phyloP scores from a whole-genome alignment of 228 moss, liverwort and hornwort species.

The Sphagnum magellanicum region DNA sequence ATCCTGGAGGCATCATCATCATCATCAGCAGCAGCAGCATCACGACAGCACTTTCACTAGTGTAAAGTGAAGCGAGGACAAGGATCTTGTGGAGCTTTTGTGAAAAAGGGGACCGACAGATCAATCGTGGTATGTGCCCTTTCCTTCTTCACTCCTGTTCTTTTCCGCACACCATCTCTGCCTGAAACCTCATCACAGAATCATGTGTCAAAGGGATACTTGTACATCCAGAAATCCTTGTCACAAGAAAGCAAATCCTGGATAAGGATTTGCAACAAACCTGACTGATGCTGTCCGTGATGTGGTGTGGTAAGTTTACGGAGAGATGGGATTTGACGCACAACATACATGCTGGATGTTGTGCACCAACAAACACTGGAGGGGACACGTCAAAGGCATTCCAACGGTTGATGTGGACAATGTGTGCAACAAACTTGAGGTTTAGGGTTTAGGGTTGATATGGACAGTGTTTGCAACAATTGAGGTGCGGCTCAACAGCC shows the following conservation, averaged over 20 bases:
- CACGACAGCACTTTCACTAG: too few relatives aligned
- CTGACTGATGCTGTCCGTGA: neutral
- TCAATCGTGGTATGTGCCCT: conserved; percentile 28
- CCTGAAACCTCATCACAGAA: too few relatives aligned
- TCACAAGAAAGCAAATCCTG: neutral
- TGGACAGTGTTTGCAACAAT: conserved; percentile 37
- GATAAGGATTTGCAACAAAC: neutral
- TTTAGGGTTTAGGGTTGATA: conserved; percentile 6
- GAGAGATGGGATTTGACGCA: conserved; percentile 48
- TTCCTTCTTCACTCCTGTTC: neutral
- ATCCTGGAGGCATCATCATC: too few relatives aligned
- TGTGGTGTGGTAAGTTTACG: conserved; percentile 13
- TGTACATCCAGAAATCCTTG: too few relatives aligned
- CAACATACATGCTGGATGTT: conserved; percentile 40
- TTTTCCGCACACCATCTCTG: neutral
- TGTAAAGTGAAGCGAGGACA: too few relatives aligned
- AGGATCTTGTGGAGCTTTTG: conserved; percentile 14
- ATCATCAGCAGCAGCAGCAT: too few relatives aligned
- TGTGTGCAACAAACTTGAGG: too few relatives aligned
- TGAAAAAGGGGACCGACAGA: conserved; percentile 24
- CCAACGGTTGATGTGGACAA: conserved; percentile 16
- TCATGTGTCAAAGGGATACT: too few relatives aligned
- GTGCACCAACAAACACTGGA: conserved; percentile 36
- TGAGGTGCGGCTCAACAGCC: conserved; percentile 14
- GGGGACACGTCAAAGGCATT: conserved; percentile 46